Evolutionary conservation across 208 protist genomes (phyloP).

Genomic region (Angomonas deanei): DNA sequence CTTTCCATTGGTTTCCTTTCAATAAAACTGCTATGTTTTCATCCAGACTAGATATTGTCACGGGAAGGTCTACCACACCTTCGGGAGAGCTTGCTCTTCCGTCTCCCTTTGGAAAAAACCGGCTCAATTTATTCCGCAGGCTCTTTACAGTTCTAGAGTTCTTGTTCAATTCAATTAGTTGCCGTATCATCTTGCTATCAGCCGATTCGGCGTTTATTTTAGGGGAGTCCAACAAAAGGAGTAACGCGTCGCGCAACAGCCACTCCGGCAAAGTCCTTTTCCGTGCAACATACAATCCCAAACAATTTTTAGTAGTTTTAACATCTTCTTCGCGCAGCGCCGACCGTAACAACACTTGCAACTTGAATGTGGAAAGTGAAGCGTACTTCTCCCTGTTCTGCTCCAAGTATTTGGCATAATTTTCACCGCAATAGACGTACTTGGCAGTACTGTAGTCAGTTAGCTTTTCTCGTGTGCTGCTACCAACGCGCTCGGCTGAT

Average conservation of each 20-base stretch:
- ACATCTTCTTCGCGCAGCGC: neutral
- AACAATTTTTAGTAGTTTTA: no score
- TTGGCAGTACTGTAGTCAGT: neutral
- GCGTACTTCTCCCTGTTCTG: neutral
- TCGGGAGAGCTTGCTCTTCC: no score
- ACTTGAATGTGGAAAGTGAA: neutral
- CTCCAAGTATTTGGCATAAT: neutral
- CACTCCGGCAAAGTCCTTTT: no score
- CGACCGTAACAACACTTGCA: neutral
- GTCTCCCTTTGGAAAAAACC: no score
- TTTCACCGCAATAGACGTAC: neutral
- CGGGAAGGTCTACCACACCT: neutral
- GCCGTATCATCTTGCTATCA: no score
- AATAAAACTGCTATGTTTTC: neutral
- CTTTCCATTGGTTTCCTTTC: conserved; percentile 21
- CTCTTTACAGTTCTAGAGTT: no score
- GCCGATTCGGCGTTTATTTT: no score
- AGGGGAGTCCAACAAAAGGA: no score
- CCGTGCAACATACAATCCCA: no score
- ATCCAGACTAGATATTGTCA: neutral
- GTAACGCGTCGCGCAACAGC: no score
- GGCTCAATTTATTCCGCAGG: no score
- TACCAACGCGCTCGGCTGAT: neutral
- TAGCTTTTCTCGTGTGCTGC: neutral
- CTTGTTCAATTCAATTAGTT: no score